phyloP scores from a whole-genome alignment of 225 moss, liverwort and hornwort genomes.

The Pseudisothecium myosuroides region DNA sequence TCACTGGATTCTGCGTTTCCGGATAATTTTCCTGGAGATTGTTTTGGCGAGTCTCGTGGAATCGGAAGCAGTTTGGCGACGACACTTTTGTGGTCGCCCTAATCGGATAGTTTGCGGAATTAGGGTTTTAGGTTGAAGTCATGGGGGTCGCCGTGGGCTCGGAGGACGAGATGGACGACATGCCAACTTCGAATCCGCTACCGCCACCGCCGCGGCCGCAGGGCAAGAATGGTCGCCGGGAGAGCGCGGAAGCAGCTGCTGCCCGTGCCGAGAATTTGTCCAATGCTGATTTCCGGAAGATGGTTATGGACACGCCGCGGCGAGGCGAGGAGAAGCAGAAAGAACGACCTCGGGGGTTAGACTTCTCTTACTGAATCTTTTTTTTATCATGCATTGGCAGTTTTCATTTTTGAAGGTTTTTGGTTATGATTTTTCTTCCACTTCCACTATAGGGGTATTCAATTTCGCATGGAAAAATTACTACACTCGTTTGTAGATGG shows the following conservation, averaged over 20 bases:
- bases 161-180: conserved; percentile 50
- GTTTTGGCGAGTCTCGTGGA: neutral
- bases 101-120: neutral
- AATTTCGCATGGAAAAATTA: neutral
- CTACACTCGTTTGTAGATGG: neutral
- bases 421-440: neutral
- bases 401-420: neutral
- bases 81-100: neutral
- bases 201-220: conserved; percentile 57
- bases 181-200: conserved; percentile 53
- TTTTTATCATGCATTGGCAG: neutral
- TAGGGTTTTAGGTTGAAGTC: conserved; percentile 14
- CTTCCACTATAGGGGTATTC: neutral
- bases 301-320: conserved; percentile 61
- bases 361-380: neutral
- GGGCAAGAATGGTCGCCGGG: conserved; percentile 25
- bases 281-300: conserved; percentile 59
- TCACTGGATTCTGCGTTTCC: neutral
- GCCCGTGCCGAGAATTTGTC: conserved; percentile 50
- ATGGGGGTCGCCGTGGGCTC: conserved; percentile 41
- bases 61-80: neutral
- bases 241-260: conserved; percentile 37
- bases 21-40: neutral
- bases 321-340: conserved; percentile 47
- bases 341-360: conserved; percentile 43